These are phyloP conservation scores for Mortierella hygrophila DNA, from an alignment of 192 early-diverging fungal genomes.

Conservation along the genomic window DNA sequence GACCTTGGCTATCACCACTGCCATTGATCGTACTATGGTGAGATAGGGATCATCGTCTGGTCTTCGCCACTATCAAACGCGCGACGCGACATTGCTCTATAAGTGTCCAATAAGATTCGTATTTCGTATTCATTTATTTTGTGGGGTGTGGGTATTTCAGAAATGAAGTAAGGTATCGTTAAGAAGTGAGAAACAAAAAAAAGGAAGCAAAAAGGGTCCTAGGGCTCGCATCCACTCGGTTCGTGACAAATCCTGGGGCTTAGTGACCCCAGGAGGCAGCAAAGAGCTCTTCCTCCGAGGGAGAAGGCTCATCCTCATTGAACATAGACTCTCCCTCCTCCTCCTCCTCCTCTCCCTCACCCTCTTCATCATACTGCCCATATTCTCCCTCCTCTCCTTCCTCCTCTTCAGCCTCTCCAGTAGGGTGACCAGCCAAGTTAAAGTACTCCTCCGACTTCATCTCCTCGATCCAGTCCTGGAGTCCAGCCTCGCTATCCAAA, in stretches of 20 bases:
- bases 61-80: too few relatives aligned
- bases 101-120: too few relatives aligned
- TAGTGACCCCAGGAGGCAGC: conserved; percentile 36
- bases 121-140: too few relatives aligned
- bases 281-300: conserved; percentile 50
- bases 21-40: too few relatives aligned
- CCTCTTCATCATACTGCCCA: background rate
- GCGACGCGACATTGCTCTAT: too few relatives aligned
- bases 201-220: too few relatives aligned
- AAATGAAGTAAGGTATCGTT: too few relatives aligned
- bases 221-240: too few relatives aligned
- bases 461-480: conserved; percentile 44
- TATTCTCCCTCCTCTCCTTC: background rate
- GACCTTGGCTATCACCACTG: too few relatives aligned
- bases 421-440: conserved; percentile 28
- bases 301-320: conserved; percentile 36
- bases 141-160: too few relatives aligned
- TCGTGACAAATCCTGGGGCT: background rate
- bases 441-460: conserved; percentile 47
- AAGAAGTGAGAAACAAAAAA: too few relatives aligned
- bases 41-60: too few relatives aligned
- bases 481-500: conserved; percentile 34
- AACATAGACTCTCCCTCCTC: background rate
- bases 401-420: conserved; percentile 7
- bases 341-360: background rate